phyloP scores from a whole-genome alignment of 306 rosid species.

The Ormosia emarginata region DNA sequence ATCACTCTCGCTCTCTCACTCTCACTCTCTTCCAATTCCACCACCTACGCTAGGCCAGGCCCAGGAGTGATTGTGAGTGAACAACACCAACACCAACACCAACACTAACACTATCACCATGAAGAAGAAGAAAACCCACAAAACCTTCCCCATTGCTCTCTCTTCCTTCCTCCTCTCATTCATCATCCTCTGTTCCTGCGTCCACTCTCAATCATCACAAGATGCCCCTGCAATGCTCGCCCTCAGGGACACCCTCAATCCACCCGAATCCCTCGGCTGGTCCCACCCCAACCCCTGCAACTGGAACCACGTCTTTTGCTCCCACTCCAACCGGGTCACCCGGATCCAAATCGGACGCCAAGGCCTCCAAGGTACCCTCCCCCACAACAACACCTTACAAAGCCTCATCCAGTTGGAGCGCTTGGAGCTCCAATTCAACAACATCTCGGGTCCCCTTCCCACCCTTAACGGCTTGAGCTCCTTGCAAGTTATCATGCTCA shows the following conservation, averaged over 20 bases:
- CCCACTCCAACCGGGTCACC: slow-evolving; percentile 40
- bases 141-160: too few relatives aligned
- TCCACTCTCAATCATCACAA: slow-evolving; percentile 34
- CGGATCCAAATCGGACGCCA: slow-evolving; percentile 70
- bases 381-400: slow-evolving; percentile 21
- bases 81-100: too few relatives aligned
- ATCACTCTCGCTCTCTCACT: too few relatives aligned
- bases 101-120: too few relatives aligned
- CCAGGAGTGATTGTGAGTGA: too few relatives aligned
- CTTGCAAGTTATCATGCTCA: slow-evolving; percentile 48
- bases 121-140: too few relatives aligned
- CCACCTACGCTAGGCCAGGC: too few relatives aligned
- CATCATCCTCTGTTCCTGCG: background rate
- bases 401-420: slow-evolving; percentile 50
- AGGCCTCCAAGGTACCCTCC: slow-evolving; percentile 54
- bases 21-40: too few relatives aligned
- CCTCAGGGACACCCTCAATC: slow-evolving; percentile 50
- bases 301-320: slow-evolving; percentile 52
- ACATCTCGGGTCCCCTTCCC: slow-evolving; percentile 74
- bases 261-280: slow-evolving; percentile 52
- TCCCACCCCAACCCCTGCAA: slow-evolving; percentile 57
- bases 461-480: slow-evolving; percentile 44
- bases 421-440: slow-evolving; percentile 79
- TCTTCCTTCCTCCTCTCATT: slow-evolving; percentile 26
- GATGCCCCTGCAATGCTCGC: slow-evolving; percentile 61